A percentile compares a stretch with the other conserved stretches of the same genome.
phyloP scores from a whole-genome alignment of 192 early-diverging fungal genomes.

The Backusella parvicylindrica region DNA sequence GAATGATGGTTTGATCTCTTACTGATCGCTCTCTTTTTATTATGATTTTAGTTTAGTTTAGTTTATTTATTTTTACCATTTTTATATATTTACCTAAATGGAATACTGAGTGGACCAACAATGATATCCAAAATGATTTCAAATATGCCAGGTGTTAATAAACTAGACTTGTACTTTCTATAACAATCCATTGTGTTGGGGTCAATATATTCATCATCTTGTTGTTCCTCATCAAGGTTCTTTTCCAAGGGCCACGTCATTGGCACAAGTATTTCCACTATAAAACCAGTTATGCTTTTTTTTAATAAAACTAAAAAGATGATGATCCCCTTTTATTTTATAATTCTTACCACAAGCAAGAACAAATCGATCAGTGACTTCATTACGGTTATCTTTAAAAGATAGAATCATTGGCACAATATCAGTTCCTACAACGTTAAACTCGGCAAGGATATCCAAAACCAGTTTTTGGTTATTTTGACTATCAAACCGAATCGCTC shows the following conservation, averaged over 20 bases:
- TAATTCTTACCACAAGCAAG: constrained; percentile 45
- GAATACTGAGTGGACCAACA: constrained; percentile 46
- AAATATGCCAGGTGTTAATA: constrained; percentile 54
- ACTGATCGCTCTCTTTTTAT: constrained; percentile 55
- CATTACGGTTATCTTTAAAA: constrained; percentile 27
- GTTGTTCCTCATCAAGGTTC: constrained; percentile 45
- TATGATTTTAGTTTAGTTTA: neutral
- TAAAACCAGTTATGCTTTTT: neutral
- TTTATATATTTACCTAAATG: constrained; percentile 29
- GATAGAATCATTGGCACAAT: constrained; percentile 71
- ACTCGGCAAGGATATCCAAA: constrained; percentile 66
- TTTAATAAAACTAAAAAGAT: neutral
- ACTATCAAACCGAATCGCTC: constrained; percentile 77
- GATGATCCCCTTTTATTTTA: neutral
- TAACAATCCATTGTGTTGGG: constrained; percentile 48
- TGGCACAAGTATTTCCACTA: constrained; percentile 83
- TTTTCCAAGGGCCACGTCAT: constrained; percentile 83
- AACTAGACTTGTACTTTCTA: constrained; percentile 71
- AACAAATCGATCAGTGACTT: constrained; percentile 37
- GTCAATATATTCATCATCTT: constrained; percentile 34
- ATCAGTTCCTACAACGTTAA: constrained; percentile 73
- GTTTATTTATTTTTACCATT: neutral
- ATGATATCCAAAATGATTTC: constrained; percentile 48
- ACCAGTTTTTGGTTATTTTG: constrained; percentile 55
- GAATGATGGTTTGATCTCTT: constrained; percentile 57